Evolutionary conservation across 2,329 filamentous ascomycete species (phyloP), one percentile per base, ranked within the genome.

Genomic region (Cyphellophora attinorum): DNA sequence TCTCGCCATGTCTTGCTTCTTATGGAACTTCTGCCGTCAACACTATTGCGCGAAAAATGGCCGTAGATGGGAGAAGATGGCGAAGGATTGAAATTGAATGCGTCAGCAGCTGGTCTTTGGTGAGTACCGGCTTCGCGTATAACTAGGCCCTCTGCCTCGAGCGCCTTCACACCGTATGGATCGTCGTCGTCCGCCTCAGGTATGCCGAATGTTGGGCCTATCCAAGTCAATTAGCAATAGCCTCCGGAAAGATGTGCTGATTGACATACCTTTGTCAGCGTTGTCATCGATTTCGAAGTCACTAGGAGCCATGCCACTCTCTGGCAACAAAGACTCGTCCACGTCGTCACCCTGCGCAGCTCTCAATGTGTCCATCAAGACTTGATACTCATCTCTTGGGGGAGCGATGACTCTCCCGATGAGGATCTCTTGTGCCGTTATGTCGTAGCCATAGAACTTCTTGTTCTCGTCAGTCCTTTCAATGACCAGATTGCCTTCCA

Each of bases 391-490:
- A 6, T 46, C 40, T 13, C 59, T 58, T 0, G 75, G 74, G n/a
- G 70, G 65, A 49, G 72, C 60, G 21, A 62, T 62, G n/a, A 64
- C 66, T 50, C 76, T 77, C 17, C 75, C 74, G 3, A 66, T 64
- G 15, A 83, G 51, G 33, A 83, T 82, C 39, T 82, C 74, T 30
- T 62, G 64, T 3, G 75, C 77, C 0, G 67, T 62, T 33, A 81
- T 66, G 29, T 65, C 64, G 49, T 81, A 68, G 14, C 81, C 80
- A 55, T 93, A 94, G 52, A 94, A 94, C 5, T 74, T 73, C 34
- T 85, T 80, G 51, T 95, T 95, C 52, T 89, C 88, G 38, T 89
- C 84, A n/a, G 74, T 79, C 33, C 86, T 75, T 58, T 93, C 84
- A 16, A 89, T 82, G 31, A 94, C 70, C 8, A 93, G 74, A 0